These are phyloP conservation scores for Phoma herbarum DNA, from an alignment of 2,329 filamentous ascomycete species.

Conservation along the genomic window DNA sequence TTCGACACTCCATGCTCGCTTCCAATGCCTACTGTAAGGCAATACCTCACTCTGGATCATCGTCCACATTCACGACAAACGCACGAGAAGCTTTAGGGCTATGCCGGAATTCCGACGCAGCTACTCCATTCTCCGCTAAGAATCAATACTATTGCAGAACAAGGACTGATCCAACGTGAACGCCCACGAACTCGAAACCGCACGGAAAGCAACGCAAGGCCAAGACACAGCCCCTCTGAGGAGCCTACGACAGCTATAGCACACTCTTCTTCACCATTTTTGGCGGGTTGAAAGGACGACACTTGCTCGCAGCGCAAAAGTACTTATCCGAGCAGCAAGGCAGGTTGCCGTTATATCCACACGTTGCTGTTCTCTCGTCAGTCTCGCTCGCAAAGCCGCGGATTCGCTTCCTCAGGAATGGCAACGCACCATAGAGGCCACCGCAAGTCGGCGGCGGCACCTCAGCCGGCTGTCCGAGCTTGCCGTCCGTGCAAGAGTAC, in stretches of 20 bases:
- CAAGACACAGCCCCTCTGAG: not conserved
- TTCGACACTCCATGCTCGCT: too few relatives aligned
- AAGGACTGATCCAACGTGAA: not conserved
- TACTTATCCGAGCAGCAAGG: slow-evolving; percentile 6
- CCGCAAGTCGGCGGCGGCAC: slow-evolving; percentile 1
- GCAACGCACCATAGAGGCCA: slow-evolving; percentile 5
- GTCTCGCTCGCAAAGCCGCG: too few relatives aligned
- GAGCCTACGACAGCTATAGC: not conserved
- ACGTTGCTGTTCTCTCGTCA: not conserved
- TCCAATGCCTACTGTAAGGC: too few relatives aligned
- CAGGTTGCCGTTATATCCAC: slow-evolving; percentile 3
- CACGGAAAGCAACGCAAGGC: too few relatives aligned
- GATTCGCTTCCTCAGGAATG: too few relatives aligned
- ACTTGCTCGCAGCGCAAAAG: slow-evolving; percentile 11
- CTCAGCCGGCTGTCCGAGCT: slow-evolving; percentile 5
- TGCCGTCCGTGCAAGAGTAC: slow-evolving; percentile 30
- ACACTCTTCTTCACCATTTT: slow-evolving; percentile 9
- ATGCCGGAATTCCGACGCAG: not conserved
- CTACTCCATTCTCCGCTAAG: not conserved
- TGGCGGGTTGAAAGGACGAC: slow-evolving; percentile 1
- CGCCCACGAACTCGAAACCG: not conserved
- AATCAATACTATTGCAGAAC: not conserved
- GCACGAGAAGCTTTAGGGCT: too few relatives aligned
- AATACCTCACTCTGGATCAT: too few relatives aligned
- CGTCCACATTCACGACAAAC: too few relatives aligned